These are phyloP conservation scores for Ganoderma meredithae DNA, from an alignment of 1,284 basidiomycete genomes.

Conservation along the genomic window DNA sequence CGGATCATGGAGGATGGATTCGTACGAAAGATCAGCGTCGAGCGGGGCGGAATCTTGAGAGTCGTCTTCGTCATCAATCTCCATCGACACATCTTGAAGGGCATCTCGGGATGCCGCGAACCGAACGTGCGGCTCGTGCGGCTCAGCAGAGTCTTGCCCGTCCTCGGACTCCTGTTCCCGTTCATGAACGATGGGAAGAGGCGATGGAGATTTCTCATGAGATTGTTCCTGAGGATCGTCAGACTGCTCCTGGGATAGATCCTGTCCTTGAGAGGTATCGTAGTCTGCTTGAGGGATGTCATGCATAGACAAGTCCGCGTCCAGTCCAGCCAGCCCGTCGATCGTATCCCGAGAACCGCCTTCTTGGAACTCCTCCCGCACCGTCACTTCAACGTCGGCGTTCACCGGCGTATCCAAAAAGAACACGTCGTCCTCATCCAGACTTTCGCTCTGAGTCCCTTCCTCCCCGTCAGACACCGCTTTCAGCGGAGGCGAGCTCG, in stretches of 20 bases:
- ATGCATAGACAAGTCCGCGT: conserved; percentile 10
- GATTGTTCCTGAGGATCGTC: neutral
- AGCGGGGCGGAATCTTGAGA: conserved; percentile 4
- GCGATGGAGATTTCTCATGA: conserved; percentile 25
- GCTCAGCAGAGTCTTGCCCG: neutral
- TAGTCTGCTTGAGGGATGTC: neutral
- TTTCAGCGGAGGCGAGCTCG: conserved; percentile 27
- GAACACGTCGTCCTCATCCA: conserved; percentile 31
- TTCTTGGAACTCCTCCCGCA: conserved; percentile 11
- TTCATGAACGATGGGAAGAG: conserved; percentile 27
- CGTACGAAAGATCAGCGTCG: conserved; percentile 8
- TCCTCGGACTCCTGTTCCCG: conserved; percentile 1
- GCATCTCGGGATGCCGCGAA: conserved; percentile 22
- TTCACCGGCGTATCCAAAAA: conserved; percentile 22
- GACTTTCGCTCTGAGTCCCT: conserved; percentile 16
- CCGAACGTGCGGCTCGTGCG: conserved; percentile 22
- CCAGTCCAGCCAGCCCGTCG: conserved; percentile 1
- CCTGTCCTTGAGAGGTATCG: neutral
- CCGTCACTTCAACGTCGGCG: conserved; percentile 1
- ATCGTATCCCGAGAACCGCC: conserved; percentile 19
- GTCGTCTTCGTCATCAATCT: conserved; percentile 23
- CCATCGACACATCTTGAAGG: conserved; percentile 24
- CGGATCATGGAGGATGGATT: conserved; percentile 12
- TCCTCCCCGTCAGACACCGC: conserved; percentile 16
- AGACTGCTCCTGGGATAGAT: neutral